Base-by-base conservation (phyloP, 305 asterid species). In the Fraxinus ornus region DNA sequence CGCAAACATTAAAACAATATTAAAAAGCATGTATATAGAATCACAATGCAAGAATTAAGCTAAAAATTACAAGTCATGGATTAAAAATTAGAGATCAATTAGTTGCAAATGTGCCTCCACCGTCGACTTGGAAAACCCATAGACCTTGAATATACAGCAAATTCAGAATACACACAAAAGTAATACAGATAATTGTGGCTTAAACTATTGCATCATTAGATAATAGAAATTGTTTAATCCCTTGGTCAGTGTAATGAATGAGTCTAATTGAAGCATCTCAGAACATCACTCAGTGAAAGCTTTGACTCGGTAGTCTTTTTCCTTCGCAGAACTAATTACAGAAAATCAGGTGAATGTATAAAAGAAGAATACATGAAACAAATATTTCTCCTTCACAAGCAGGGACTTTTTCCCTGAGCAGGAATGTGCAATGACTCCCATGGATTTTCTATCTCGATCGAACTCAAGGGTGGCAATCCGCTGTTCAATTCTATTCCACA, bases 401-500 rank as follows among this genome's bases (percentile, higher is more conserved):
- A 94, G 82, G 35, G 94, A 81, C 83, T 87, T 94, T 80, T 79
- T 91, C 22, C 94, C 98, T 76, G 89, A 84, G 83, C 84, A 80
- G 17, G 98, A 92, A 72, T 24, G 26, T 24, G 89, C 92, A 78
- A 94, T 90, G 77, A 95, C 97, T 60, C 97, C 98, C 98, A 95
- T 95, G 71, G 98, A 95, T 88, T 95, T 93, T 83, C 98, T 90
- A 88, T 95, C 98, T 64, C 95, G 96, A 22, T 95, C 98, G 85
- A 93, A 95, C 87, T 95, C 98, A 75, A 94, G 98, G 80, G 99
- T 96, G 44, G 97, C 99, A 86, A 94, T 92, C 71, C 99, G 92
- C 78, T 86, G 78, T 80, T 94, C 99, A 83, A 89, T 82, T 80
- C 85, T 86, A 86, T 90, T 93, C 98, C 98, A 96, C 49, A 83